phyloP scores from a whole-genome alignment of 257 asterid species.

The Marsdenia floribunda region DNA sequence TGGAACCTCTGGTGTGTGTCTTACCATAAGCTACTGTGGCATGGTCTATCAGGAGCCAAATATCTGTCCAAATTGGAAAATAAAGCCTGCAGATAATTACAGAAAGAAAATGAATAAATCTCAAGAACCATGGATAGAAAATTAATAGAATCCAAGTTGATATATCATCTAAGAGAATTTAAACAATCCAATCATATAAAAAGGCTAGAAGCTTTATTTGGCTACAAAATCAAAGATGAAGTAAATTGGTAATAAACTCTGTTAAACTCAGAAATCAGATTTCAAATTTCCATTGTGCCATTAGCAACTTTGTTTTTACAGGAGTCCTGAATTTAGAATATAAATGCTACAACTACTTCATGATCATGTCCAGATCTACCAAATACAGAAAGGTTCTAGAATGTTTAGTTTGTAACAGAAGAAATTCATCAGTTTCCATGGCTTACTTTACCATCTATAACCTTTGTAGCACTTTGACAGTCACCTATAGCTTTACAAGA shows the following conservation, averaged over 20 bases:
- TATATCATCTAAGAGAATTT: too few relatives aligned
- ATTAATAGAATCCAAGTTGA: not conserved
- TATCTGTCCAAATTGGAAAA: slow-evolving; percentile 73
- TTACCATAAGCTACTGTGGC: slow-evolving; percentile 87
- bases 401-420: not conserved
- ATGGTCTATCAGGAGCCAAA: slow-evolving; percentile 84
- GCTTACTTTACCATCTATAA: not conserved
- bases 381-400: not conserved
- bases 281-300: not conserved
- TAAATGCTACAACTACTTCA: not conserved
- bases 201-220: not conserved
- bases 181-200: not conserved
- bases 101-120: not conserved
- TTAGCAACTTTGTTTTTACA: not conserved
- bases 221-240: not conserved
- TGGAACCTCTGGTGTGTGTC: slow-evolving; percentile 15
- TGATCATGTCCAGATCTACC: not conserved
- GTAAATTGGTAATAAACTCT: not conserved
- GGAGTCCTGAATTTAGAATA: not conserved
- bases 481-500: not conserved
- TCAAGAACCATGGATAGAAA: not conserved
- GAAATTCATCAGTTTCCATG: not conserved
- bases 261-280: not conserved
- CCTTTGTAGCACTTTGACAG: not conserved
- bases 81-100: slow-evolving; percentile 53